Evolutionary conservation across 768 basidiomycete genomes (phyloP).

Genomic region (Leccinum imitatum): DNA sequence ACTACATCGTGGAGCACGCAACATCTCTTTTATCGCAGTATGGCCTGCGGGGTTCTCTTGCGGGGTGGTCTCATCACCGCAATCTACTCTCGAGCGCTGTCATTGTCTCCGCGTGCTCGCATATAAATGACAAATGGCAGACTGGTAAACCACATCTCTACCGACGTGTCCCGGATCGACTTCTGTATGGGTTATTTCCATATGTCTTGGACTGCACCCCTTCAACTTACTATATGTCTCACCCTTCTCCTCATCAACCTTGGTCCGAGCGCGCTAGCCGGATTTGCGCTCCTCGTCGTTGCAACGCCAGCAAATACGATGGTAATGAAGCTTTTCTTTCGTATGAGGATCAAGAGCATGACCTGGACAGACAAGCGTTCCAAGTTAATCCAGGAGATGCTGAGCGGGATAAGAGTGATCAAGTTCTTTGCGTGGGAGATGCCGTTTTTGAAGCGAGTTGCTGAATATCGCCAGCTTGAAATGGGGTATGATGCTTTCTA

Average conservation of each 20-base stretch:
- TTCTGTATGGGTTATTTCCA: slow-evolving; percentile 82
- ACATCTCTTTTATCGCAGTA: no score
- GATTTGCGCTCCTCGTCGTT: slow-evolving; percentile 63
- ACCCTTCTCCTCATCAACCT: slow-evolving; percentile 71
- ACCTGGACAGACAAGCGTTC: no score
- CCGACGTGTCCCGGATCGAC: slow-evolving; percentile 89
- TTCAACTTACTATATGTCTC: slow-evolving; percentile 78
- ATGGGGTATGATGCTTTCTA: slow-evolving; percentile 44
- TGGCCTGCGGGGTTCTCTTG: slow-evolving; percentile 69
- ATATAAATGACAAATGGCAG: slow-evolving; percentile 79
- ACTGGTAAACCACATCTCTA: slow-evolving; percentile 41
- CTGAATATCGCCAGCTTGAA: slow-evolving; percentile 68
- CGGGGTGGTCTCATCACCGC: slow-evolving; percentile 86
- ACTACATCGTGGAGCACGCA: slow-evolving; percentile 66
- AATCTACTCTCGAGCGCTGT: slow-evolving; percentile 77
- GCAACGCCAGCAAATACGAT: slow-evolving; percentile 70
- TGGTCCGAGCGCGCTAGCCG: slow-evolving; percentile 57
- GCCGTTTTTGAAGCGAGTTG: slow-evolving; percentile 76
- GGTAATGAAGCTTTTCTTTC: slow-evolving; percentile 65
- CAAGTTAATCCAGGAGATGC: no score
- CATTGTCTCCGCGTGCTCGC: slow-evolving; percentile 75
- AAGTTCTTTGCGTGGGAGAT: slow-evolving; percentile 90
- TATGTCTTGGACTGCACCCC: slow-evolving; percentile 37
- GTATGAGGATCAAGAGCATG: slow-evolving; percentile 39
- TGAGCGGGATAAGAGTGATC: slow-evolving; percentile 56